These are phyloP conservation scores for Phialophora verrucosa DNA, from an alignment of 2,329 filamentous ascomycete genomes.

Conservation along the genomic window DNA sequence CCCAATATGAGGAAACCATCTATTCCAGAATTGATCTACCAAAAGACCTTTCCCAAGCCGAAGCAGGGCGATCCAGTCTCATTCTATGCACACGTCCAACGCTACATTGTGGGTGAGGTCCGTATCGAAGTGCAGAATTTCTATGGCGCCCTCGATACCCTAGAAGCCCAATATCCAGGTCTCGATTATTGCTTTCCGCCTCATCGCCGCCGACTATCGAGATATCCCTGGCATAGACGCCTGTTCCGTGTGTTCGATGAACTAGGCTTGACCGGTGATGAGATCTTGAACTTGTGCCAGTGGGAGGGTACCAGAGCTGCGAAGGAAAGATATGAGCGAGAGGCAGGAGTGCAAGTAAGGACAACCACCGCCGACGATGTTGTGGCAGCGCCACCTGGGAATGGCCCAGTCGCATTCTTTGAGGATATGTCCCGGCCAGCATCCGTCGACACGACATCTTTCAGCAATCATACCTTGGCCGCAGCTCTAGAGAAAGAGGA, in stretches of 20 bases:
- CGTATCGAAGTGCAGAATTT: constrained; percentile 68
- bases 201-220: constrained; percentile 66
- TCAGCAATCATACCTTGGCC: constrained; percentile 9
- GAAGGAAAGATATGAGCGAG: constrained; percentile 54
- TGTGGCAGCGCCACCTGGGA: constrained; percentile 35
- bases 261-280: constrained; percentile 62
- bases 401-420: constrained; percentile 28
- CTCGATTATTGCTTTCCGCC: constrained; percentile 67
- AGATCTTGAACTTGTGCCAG: constrained; percentile 67
- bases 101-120: constrained; percentile 69
- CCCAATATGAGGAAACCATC: constrained; percentile 65
- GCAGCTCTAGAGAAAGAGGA: constrained; percentile 38
- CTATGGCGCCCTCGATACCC: constrained; percentile 67
- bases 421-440: constrained; percentile 17
- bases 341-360: constrained; percentile 63
- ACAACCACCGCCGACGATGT: constrained; percentile 68
- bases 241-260: constrained; percentile 67
- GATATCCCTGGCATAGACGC: constrained; percentile 65
- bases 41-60: constrained; percentile 63
- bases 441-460: background rate
- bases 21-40: constrained; percentile 64
- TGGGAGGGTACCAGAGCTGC: constrained; percentile 61
- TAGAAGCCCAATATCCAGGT: constrained; percentile 70
- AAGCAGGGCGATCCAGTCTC: constrained; percentile 62
- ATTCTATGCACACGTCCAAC: constrained; percentile 64